phyloP scores from a whole-genome alignment of 2,329 filamentous ascomycete species.

The Colletotrichum eremochloae region DNA sequence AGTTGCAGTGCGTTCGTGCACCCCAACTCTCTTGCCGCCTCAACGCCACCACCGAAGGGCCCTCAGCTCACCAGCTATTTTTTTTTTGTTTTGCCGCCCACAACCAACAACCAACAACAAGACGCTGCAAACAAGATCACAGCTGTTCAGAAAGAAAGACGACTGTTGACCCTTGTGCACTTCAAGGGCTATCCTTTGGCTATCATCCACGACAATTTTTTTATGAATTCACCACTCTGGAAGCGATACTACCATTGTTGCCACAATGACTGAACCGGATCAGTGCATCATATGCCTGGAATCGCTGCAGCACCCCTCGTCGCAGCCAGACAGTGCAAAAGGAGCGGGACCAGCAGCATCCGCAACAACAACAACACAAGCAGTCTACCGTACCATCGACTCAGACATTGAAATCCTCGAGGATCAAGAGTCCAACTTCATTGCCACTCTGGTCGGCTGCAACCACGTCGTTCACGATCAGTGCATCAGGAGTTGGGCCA shows the following conservation, averaged over 20 bases:
- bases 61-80: constrained; percentile 5
- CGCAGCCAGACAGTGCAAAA: constrained; percentile 45
- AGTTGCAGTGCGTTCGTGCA: constrained; percentile 32
- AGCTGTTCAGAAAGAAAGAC: neutral
- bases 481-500: constrained; percentile 94
- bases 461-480: constrained; percentile 93
- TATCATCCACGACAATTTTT: constrained; percentile 52
- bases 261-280: constrained; percentile 68
- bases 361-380: constrained; percentile 43
- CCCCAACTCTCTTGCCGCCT: constrained; percentile 43
- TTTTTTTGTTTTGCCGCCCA: constrained; percentile 11
- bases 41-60: constrained; percentile 21
- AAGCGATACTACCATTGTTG: constrained; percentile 55
- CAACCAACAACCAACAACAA: constrained; percentile 26
- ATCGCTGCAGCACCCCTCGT: constrained; percentile 61
- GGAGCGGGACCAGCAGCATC: constrained; percentile 41
- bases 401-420: constrained; percentile 41
- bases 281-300: constrained; percentile 80
- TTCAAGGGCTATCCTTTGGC: constrained; percentile 32
- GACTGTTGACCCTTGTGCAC: constrained; percentile 19
- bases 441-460: constrained; percentile 79
- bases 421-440: constrained; percentile 55
- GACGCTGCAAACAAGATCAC: neutral
- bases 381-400: constrained; percentile 35
- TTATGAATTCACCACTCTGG: constrained; percentile 61